phyloP scores from a whole-genome alignment of 805 yeast genomes.

The Sugiyamaella americana region DNA sequence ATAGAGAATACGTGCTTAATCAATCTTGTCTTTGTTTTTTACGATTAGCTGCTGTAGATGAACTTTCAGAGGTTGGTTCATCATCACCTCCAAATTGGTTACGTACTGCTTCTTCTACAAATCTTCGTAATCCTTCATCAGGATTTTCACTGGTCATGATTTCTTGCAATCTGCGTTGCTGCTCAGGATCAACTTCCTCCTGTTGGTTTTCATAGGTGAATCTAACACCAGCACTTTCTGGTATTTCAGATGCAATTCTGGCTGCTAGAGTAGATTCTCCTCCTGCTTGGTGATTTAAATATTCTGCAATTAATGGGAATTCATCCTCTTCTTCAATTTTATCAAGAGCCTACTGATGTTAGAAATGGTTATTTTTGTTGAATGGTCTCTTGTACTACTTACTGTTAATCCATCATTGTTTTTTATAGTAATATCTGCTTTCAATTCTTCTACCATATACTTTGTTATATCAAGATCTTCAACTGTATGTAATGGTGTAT shows the following conservation, averaged over 20 bases:
- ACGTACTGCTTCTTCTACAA: slow-evolving; percentile 60
- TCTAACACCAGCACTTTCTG: slow-evolving; percentile 24
- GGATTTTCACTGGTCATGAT: slow-evolving; percentile 77
- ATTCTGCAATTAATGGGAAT: slow-evolving; percentile 67
- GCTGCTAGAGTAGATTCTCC: slow-evolving; percentile 19
- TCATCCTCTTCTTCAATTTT: slow-evolving; percentile 82
- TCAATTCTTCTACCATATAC: slow-evolving; percentile 55
- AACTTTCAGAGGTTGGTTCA: slow-evolving; percentile 2
- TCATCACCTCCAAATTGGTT: slow-evolving; percentile 37
- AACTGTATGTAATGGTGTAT: slow-evolving; percentile 88
- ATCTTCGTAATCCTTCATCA: slow-evolving; percentile 66
- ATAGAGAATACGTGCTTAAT: too few species aligned
- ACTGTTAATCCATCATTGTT: slow-evolving; percentile 69
- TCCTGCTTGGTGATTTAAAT: slow-evolving; percentile 45
- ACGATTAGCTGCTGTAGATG: background rate
- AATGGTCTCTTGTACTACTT: slow-evolving; percentile 7
- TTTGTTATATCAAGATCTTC: slow-evolving; percentile 67
- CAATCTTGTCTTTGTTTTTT: slow-evolving; percentile 2
- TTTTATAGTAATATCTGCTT: slow-evolving; percentile 57
- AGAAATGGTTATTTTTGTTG: slow-evolving; percentile 14
- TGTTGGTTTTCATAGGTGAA: slow-evolving; percentile 24
- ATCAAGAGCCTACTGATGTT: slow-evolving; percentile 39
- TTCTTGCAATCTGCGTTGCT: slow-evolving; percentile 57
- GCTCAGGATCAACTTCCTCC: slow-evolving; percentile 46
- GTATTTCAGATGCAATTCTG: slow-evolving; percentile 13